Conservation (phyloP, 2,329 filamentous ascomycete genomes). For the Hypomyces rosellus region DNA sequence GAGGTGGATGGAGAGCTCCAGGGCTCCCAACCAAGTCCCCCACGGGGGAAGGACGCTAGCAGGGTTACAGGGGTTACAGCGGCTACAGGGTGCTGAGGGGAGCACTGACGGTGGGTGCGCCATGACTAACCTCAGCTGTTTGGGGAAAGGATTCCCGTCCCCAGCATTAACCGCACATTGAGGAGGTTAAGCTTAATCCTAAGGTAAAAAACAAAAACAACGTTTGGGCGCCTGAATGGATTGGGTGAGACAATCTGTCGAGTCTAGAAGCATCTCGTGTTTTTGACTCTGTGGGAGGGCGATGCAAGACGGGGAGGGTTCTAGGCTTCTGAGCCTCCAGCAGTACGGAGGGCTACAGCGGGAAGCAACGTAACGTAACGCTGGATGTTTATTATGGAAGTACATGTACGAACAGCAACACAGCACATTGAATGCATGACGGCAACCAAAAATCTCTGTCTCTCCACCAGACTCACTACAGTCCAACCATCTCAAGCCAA, state of each 20-base stretch:
- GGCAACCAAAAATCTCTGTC: too few relatives aligned
- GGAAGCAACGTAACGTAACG: too few relatives aligned
- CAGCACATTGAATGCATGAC: too few relatives aligned
- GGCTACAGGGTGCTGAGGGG: background rate
- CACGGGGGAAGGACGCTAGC: background rate
- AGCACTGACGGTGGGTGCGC: background rate
- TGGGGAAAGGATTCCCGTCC: background rate
- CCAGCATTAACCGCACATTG: background rate
- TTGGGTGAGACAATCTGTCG: too few relatives aligned
- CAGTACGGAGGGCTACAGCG: too few relatives aligned
- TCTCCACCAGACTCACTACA: too few relatives aligned
- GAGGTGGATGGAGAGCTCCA: too few relatives aligned
- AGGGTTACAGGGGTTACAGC: background rate
- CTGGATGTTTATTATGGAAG: too few relatives aligned
- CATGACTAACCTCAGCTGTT: background rate
- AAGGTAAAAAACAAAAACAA: slow-evolving; percentile 3
- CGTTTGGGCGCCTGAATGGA: background rate
- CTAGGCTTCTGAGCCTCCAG: background rate
- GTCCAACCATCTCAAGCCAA: too few relatives aligned
- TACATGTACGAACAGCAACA: too few relatives aligned
- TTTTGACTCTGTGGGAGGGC: background rate
- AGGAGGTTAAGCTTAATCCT: slow-evolving; percentile 6
- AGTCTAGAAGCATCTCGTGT: too few relatives aligned
- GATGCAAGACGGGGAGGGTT: too few relatives aligned
- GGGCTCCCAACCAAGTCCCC: background rate